These are phyloP conservation scores for Saccharum officinarum DNA, from an alignment of 176 grass and related monocot genomes.

Conservation along the genomic window DNA sequence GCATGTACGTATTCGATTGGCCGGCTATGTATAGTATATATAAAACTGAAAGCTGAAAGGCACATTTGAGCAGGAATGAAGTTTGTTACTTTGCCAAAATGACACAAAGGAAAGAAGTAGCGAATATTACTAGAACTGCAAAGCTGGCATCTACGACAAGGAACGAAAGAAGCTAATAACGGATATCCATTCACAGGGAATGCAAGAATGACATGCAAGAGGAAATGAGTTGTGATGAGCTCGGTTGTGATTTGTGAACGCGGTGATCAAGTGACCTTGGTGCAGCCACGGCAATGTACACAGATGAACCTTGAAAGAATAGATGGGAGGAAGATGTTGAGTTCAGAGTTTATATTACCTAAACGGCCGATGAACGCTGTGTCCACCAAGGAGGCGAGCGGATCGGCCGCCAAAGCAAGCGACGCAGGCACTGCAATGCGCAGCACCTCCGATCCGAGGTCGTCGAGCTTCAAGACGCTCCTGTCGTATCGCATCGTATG, in stretches of 20 bases:
- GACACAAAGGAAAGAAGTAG: neutral
- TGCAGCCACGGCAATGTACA: neutral
- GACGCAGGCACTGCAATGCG: slow-evolving; percentile 82
- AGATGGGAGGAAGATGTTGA: no score
- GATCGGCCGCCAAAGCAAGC: slow-evolving; percentile 87
- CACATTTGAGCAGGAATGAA: neutral
- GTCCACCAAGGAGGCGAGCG: slow-evolving; percentile 88
- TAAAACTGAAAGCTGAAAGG: neutral
- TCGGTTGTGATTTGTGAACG: neutral
- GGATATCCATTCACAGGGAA: neutral
- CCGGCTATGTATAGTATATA: neutral
- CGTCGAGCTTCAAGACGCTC: slow-evolving; percentile 84
- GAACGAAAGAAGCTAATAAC: neutral
- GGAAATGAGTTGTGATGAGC: neutral
- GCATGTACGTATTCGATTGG: neutral
- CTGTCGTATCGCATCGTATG: slow-evolving; percentile 46
- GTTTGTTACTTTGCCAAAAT: slow-evolving; percentile 35
- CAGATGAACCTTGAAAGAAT: no score
- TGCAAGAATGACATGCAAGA: neutral
- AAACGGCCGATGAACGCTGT: slow-evolving; percentile 92
- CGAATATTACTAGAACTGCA: neutral
- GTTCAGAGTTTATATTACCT: slow-evolving; percentile 44
- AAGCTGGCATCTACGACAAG: no score
- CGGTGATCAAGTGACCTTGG: neutral
- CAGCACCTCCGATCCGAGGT: slow-evolving; percentile 76